These are phyloP conservation scores for Cichorium intybus DNA, from an alignment of 140 eudicot genomes.

Conservation along the genomic window DNA sequence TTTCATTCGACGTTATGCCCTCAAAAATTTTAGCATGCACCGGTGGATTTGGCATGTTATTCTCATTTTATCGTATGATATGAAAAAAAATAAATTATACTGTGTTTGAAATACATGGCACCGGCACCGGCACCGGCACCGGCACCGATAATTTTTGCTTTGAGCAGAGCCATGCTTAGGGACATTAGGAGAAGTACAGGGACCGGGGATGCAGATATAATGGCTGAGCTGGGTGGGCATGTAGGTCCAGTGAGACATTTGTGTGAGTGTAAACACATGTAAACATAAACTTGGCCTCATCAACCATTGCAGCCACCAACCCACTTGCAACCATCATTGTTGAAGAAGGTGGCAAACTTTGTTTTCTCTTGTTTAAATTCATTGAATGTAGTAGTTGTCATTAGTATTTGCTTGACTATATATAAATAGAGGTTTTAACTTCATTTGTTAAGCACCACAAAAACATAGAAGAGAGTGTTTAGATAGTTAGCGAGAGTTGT, in stretches of 20 bases:
- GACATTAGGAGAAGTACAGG: slow-evolving; percentile 57
- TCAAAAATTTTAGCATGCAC: slow-evolving; percentile 67
- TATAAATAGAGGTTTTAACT: no score
- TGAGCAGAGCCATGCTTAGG: slow-evolving; percentile 78
- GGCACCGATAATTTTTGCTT: slow-evolving; percentile 13
- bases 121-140: background rate
- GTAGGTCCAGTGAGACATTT: slow-evolving; percentile 59
- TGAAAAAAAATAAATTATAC: background rate
- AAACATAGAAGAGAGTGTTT: no score
- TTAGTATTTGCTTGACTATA: no score
- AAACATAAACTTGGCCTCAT: no score
- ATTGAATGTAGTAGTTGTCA: no score
- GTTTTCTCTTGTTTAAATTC: no score
- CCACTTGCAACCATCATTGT: no score
- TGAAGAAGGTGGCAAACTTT: no score
- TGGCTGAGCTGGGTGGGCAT: slow-evolving; percentile 60
- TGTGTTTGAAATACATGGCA: background rate
- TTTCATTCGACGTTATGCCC: slow-evolving; percentile 60
- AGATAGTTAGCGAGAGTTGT: no score
- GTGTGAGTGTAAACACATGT: no score
- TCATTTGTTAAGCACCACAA: no score
- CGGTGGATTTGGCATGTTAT: slow-evolving; percentile 63
- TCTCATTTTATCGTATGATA: background rate
- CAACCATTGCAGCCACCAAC: no score
- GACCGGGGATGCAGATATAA: slow-evolving; percentile 34